These are phyloP conservation scores for Fusarium graminum DNA, from an alignment of 2,329 filamentous ascomycete species.

Conservation along the genomic window DNA sequence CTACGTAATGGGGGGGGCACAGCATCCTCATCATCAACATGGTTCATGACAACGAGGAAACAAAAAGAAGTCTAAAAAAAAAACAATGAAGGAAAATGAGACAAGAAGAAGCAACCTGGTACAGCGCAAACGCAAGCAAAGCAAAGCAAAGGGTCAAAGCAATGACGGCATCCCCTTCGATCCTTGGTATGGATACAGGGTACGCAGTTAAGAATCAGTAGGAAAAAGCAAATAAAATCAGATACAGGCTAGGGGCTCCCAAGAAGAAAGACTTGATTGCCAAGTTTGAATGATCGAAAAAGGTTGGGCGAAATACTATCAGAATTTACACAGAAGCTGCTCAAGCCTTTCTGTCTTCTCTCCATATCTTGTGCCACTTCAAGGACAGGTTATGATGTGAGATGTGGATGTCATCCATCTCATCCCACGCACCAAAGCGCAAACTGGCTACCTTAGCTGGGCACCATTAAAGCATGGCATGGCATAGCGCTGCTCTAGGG, in stretches of 20 bases:
- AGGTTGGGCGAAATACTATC: too few relatives aligned
- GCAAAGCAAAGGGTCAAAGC: constrained; percentile 7
- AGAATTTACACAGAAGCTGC: too few relatives aligned
- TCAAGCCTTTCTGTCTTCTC: too few relatives aligned
- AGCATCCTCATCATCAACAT: constrained; percentile 34
- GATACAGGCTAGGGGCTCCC: not conserved
- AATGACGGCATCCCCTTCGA: constrained; percentile 39
- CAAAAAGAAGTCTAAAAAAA: constrained; percentile 18
- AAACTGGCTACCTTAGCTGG: constrained; percentile 6
- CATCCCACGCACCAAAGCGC: constrained; percentile 19
- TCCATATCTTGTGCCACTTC: constrained; percentile 1
- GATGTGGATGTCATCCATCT: constrained; percentile 30
- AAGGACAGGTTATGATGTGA: constrained; percentile 1
- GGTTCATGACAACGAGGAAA: constrained; percentile 26
- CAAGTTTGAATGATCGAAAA: too few relatives aligned
- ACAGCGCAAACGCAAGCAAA: constrained; percentile 17
- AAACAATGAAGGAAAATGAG: not conserved
- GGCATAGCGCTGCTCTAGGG: constrained; percentile 17
- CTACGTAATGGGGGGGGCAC: constrained; percentile 42
- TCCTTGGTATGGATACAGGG: constrained; percentile 39
- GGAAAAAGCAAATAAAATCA: constrained; percentile 27
- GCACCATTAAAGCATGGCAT: constrained; percentile 12
- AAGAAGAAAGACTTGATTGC: too few relatives aligned
- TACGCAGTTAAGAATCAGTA: constrained; percentile 16
- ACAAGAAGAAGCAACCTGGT: constrained; percentile 35